Conservation (phyloP, 805 yeast genomes). For the Kodamaea fukazawae region DNA sequence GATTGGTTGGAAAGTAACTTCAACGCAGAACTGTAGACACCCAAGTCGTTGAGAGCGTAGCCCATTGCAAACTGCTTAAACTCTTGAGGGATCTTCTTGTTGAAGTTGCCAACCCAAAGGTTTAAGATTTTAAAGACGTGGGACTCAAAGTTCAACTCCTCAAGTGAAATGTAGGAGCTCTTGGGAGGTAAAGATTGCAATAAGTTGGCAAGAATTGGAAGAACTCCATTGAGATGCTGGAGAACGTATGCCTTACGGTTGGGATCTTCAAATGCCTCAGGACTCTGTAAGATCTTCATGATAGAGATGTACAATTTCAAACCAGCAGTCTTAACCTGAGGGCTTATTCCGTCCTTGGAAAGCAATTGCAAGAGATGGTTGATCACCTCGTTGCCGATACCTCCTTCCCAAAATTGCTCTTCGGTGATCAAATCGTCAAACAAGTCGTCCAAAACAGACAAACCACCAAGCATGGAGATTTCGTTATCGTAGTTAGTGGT, state of each 20-base stretch:
- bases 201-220: conserved; percentile 18
- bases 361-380: conserved; percentile 48
- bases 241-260: conserved; percentile 35
- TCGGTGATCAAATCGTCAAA: conserved; percentile 85
- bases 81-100: conserved; percentile 20
- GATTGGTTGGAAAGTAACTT: neutral
- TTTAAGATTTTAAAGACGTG: conserved; percentile 26
- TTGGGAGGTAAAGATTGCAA: conserved; percentile 2
- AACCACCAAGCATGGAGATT: conserved; percentile 49
- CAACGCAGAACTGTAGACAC: conserved; percentile 3
- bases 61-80: conserved; percentile 15
- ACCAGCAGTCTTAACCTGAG: conserved; percentile 46
- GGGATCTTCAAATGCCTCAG: conserved; percentile 42
- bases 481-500: conserved; percentile 30
- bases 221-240: conserved; percentile 17
- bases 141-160: conserved; percentile 24
- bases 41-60: conserved; percentile 24
- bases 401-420: conserved; percentile 78
- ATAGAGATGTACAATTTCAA: conserved; percentile 53
- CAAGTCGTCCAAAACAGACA: conserved; percentile 66
- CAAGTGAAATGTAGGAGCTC: conserved; percentile 6
- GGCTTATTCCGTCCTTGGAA: conserved; percentile 20
- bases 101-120: conserved; percentile 26
- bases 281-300: conserved; percentile 49
- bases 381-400: conserved; percentile 57